phyloP scores from a whole-genome alignment of 1,284 basidiomycete genomes.

The Melampsora medusae region DNA sequence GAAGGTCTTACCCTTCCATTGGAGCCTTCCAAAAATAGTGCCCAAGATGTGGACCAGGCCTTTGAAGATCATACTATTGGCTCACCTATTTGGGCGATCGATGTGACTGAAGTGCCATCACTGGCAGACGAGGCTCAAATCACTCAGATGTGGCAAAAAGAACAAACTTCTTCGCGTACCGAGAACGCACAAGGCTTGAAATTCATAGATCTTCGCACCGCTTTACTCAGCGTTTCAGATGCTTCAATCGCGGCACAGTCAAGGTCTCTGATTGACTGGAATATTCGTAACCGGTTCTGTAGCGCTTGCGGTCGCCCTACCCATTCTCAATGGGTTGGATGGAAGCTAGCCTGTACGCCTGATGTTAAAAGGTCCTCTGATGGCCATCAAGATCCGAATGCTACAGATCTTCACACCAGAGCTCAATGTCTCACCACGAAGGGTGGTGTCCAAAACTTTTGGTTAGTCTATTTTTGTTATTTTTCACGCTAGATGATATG shows the following conservation, averaged over 20 bases:
- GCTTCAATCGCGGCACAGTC: slow-evolving; percentile 73
- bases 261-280: slow-evolving; percentile 83
- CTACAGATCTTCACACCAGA: slow-evolving; percentile 70
- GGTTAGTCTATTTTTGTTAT: background rate
- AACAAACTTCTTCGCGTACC: background rate
- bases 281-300: slow-evolving; percentile 83
- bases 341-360: slow-evolving; percentile 81
- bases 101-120: slow-evolving; percentile 1
- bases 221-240: slow-evolving; percentile 61
- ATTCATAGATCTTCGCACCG: slow-evolving; percentile 18
- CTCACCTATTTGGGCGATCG: slow-evolving; percentile 26
- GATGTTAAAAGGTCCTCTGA: slow-evolving; percentile 63
- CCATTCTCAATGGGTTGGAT: slow-evolving; percentile 89
- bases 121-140: background rate
- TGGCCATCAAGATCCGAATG: slow-evolving; percentile 63
- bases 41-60: background rate
- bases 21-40: background rate
- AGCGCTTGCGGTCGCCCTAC: slow-evolving; percentile 76
- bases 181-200: background rate
- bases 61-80: slow-evolving; percentile 12
- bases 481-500: background rate
- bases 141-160: background rate
- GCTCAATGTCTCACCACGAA: slow-evolving; percentile 48
- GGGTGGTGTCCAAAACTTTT: slow-evolving; percentile 36
- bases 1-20: background rate